These are phyloP conservation scores for Claviceps sp. DNA, from an alignment of 2,329 filamentous ascomycete genomes.

Conservation along the genomic window DNA sequence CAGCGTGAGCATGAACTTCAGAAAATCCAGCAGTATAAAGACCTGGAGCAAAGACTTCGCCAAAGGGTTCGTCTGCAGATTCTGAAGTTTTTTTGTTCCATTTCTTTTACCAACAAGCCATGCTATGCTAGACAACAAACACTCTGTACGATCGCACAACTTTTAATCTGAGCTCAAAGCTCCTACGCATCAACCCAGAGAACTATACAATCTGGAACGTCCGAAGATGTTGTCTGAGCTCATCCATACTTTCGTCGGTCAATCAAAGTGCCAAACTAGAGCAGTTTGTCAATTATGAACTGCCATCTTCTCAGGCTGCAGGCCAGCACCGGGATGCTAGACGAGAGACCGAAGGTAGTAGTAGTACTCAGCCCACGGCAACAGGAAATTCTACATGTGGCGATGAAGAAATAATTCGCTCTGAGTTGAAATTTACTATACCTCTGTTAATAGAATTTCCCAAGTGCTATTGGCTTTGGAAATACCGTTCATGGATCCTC, in stretches of 20 bases:
- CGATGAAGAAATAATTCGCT: constrained; percentile 36
- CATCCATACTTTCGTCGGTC: constrained; percentile 12
- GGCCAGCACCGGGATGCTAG: neutral
- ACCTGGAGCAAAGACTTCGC: constrained; percentile 51
- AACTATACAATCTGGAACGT: constrained; percentile 89
- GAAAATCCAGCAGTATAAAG: constrained; percentile 59
- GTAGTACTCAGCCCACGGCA: neutral
- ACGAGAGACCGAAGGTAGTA: neutral
- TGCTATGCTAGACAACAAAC: neutral
- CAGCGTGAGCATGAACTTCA: constrained; percentile 53
- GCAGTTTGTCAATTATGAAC: neutral
- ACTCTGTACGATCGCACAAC: constrained; percentile 1
- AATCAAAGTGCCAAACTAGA: neutral
- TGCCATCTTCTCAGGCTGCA: neutral
- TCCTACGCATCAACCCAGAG: constrained; percentile 68
- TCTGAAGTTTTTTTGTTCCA: neutral
- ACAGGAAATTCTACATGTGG: neutral
- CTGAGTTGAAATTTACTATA: constrained; percentile 71
- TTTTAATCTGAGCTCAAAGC: constrained; percentile 34
- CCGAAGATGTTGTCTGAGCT: constrained; percentile 57
- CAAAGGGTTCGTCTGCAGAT: constrained; percentile 6
- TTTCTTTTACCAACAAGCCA: neutral
- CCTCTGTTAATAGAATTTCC: constrained; percentile 74
- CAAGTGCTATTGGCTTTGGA: constrained; percentile 99
- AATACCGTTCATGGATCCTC: constrained; percentile 79